Evolutionary conservation across 371 early-diverging fungal genomes (phyloP).

Genomic region (Syncephalis fuscata): DNA sequence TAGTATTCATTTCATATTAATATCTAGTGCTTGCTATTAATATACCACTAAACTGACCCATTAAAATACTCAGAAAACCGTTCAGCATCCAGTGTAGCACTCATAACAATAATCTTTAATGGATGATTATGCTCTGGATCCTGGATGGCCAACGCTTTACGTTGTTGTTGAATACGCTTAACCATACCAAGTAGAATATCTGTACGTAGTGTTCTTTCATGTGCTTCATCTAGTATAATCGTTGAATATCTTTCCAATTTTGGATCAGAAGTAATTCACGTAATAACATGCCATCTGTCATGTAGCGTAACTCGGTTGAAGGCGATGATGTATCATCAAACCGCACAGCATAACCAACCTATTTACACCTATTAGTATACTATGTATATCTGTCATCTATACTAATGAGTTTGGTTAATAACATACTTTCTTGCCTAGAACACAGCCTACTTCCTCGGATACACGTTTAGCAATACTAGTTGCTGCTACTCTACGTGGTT

Average conservation of each 20-base stretch:
- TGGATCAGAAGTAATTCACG: conserved; percentile 83
- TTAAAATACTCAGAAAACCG: conserved; percentile 81
- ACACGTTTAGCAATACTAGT: conserved; percentile 89
- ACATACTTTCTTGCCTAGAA: conserved; percentile 43
- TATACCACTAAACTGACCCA: conserved; percentile 13
- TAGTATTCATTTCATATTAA: too few relatives aligned
- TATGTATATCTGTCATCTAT: too few relatives aligned
- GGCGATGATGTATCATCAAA: conserved; percentile 85
- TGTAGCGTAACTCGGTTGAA: conserved; percentile 78
- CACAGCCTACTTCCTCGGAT: conserved; percentile 68
- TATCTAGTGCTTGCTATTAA: background rate
- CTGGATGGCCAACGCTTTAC: conserved; percentile 22
- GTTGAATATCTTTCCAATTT: conserved; percentile 62
- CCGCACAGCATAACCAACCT: conserved; percentile 89
- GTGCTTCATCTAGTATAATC: conserved; percentile 96
- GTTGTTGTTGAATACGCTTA: conserved; percentile 58
- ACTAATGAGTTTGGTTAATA: too few relatives aligned
- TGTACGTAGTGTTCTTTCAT: conserved; percentile 93
- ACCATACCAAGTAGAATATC: conserved; percentile 95
- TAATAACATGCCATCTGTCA: conserved; percentile 98
- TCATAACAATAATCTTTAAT: conserved; percentile 91
- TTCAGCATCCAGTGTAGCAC: conserved; percentile 90
- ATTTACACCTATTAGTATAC: too few relatives aligned
- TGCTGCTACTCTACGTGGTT: conserved; percentile 97
- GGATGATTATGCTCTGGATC: conserved; percentile 23